Conservation (phyloP, 1,284 basidiomycete genomes). For the Trametes sp. region DNA sequence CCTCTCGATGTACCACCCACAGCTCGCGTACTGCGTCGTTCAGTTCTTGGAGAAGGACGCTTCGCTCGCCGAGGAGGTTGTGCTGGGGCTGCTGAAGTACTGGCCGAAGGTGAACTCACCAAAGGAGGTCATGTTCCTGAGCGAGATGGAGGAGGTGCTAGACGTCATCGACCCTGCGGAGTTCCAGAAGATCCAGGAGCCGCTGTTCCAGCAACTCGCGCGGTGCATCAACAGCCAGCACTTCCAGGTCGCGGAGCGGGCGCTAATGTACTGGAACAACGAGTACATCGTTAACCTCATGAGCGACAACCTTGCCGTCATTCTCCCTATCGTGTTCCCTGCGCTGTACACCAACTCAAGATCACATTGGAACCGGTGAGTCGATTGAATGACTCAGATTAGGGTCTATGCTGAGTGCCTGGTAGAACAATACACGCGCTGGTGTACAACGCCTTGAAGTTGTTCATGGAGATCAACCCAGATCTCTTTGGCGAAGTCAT, state of each 20-base stretch:
- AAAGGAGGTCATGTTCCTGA: slow-evolving; percentile 99
- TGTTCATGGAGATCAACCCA: slow-evolving; percentile 99
- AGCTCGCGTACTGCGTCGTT: slow-evolving; percentile 98
- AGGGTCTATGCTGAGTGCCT: slow-evolving; percentile 10
- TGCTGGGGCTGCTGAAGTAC: slow-evolving; percentile 93
- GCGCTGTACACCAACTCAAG: slow-evolving; percentile 97
- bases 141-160: slow-evolving; percentile 98
- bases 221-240: slow-evolving; percentile 99
- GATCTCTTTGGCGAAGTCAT: slow-evolving; percentile 95
- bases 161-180: slow-evolving; percentile 98
- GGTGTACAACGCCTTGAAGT: slow-evolving; percentile 98
- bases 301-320: slow-evolving; percentile 91
- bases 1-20: slow-evolving; percentile 96
- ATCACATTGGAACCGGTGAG: slow-evolving; percentile 97
- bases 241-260: slow-evolving; percentile 97
- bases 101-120: slow-evolving; percentile 99
- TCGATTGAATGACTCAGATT: slow-evolving; percentile 21
- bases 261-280: slow-evolving; percentile 98
- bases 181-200: slow-evolving; percentile 96
- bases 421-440: slow-evolving; percentile 96
- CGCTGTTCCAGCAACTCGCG: slow-evolving; percentile 94
- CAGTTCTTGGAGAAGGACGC: slow-evolving; percentile 99
- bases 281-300: slow-evolving; percentile 99
- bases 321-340: slow-evolving; percentile 98
- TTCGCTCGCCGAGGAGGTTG: slow-evolving; percentile 92